Evolutionary conservation across 2,329 filamentous ascomycete genomes (phyloP).

Genomic region (Stromatinia cepivora): DNA sequence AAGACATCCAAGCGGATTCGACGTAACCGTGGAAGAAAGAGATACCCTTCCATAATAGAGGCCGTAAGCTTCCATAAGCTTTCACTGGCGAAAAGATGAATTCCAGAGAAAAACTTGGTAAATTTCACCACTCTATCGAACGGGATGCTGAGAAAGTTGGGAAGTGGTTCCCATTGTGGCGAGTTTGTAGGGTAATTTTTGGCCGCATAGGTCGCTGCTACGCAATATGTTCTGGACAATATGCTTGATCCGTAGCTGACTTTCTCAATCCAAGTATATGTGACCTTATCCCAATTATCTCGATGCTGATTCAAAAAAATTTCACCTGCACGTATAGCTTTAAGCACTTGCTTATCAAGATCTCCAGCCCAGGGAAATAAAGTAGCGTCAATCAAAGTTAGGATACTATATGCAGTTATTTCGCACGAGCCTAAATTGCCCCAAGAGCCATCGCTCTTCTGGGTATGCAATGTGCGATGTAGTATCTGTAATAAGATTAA

Average conservation of each 20-base stretch:
- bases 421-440: neutral
- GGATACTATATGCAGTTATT: neutral
- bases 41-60: neutral
- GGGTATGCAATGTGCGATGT: neutral
- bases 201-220: neutral
- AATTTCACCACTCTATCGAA: neutral
- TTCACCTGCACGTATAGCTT: neutral
- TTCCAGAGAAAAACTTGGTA: neutral
- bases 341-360: neutral
- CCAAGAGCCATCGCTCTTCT: conserved; percentile 12
- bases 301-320: neutral
- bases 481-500: conserved; percentile 4
- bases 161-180: neutral
- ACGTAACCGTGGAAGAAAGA: neutral
- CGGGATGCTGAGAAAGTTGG: neutral
- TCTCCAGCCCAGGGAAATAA: neutral
- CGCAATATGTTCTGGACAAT: conserved; percentile 1
- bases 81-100: neutral
- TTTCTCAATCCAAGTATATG: conserved; percentile 11
- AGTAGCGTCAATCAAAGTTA: neutral
- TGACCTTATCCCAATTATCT: neutral
- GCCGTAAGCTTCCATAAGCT: conserved; percentile 1
- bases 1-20: neutral
- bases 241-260: conserved; percentile 7
- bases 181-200: neutral